Base-by-base conservation (phyloP, 1,139 yeast genomes). In the Scheffersomyces titani region DNA sequence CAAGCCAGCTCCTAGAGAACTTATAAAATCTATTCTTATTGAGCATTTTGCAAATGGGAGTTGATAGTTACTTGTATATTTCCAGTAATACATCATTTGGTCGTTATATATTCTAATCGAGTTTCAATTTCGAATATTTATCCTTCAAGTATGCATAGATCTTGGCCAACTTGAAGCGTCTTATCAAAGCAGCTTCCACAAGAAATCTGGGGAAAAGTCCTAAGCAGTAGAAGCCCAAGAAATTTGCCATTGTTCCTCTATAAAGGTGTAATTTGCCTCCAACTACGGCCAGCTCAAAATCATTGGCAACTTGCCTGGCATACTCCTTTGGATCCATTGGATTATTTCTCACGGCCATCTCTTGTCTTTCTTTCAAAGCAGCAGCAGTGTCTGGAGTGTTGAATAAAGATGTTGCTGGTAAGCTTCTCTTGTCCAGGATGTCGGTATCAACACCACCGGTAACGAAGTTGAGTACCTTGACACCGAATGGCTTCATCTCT, bases 401-500 rank as follows among this genome's bases (percentile, higher is more conserved):
- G 69, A 79, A 90, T 49, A 85, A 65, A 0, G 94, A 88, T 44
- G 70, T 74, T 40, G 71, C 71, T 2, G 92, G 90, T 49, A 89
- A 70, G 0, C 84, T 79, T 50, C 63, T 53, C 22, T 58, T 77
- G 62, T 85, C 89, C 0, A 83, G 86, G 60, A 88, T 85, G 53
- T 80, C 82, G 11, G 93, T 88, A 47, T 77, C 70, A 22, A 88
- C 91, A 47, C 87, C 90, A 48, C 73, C 92, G 5, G 96, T 89
- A 52, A 86, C 74, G 3, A 88, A 84, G 53, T 88, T 89, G 57
- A 90, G 77, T 2, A 90, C 96, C 54, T 84, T 78, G 19, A 90
- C 94, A 19, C 82, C 90, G 65, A 89, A 88, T 2, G 93, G 91
- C 65, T 82, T 83, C 78, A 90, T 68, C 71, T 90, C 96, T 45